These are phyloP conservation scores for Pythium apleroticum DNA, from an alignment of 352 stramenopile genomes.

Conservation along the genomic window DNA sequence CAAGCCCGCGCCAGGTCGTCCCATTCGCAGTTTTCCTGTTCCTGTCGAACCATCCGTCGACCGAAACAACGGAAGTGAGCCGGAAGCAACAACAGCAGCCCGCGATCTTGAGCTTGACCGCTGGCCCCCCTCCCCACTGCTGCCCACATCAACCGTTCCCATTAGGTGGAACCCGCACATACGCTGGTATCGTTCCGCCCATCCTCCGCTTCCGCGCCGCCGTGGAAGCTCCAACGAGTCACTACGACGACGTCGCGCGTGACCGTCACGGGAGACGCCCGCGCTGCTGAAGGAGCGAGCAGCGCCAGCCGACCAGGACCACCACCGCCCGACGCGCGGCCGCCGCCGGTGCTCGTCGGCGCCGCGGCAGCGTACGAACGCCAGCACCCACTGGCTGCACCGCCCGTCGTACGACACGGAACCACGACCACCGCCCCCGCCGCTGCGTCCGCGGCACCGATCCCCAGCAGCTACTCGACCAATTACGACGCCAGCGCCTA, in stretches of 20 bases:
- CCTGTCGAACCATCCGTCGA: slow-evolving; percentile 35
- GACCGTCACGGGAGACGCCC: background rate
- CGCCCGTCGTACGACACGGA: background rate
- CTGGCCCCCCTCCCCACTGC: background rate
- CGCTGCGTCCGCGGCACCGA: background rate
- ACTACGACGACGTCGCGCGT: slow-evolving; percentile 10
- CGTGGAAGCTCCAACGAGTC: background rate
- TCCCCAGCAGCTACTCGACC: background rate
- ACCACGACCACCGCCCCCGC: background rate
- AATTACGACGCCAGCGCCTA: background rate
- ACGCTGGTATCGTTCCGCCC: slow-evolving; percentile 3
- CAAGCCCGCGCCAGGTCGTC: slow-evolving; percentile 21
- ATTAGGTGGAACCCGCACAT: background rate
- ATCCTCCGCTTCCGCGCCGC: slow-evolving; percentile 3
- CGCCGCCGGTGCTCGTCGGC: background rate
- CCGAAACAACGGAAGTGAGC: slow-evolving; percentile 28
- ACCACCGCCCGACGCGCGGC: background rate
- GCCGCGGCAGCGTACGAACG: slow-evolving; percentile 1
- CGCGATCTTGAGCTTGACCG: background rate
- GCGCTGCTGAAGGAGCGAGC: background rate
- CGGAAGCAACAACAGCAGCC: background rate
- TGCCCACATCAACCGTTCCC: slow-evolving; percentile 1
- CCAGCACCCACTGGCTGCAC: background rate
- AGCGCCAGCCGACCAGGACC: background rate
- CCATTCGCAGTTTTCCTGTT: slow-evolving; percentile 37